Evolutionary conservation across 306 rosid species (phyloP), one percentile per base, ranked within the genome.

Genomic region (Prunus mira): DNA sequence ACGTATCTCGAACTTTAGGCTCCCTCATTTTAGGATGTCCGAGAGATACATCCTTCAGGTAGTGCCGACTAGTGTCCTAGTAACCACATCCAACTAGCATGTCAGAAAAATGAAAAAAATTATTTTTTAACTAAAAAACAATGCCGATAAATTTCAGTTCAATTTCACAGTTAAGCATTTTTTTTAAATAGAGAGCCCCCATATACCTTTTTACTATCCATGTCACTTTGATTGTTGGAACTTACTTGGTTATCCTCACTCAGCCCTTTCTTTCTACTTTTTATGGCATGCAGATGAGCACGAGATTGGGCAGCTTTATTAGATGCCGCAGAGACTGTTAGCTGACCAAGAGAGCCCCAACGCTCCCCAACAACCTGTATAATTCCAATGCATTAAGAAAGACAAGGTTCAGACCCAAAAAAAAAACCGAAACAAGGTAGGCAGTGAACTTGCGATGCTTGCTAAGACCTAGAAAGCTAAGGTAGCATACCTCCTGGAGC

Each of bases 211-310:
- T 76, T 87, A 65, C 64, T 61, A 79, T 85, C 85, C 72, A 68
- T 79, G 74, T 41, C 72, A 64, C 76, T 79, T 64, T 73, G 85
- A 74, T 77, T 77, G 65, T 77, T 83, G 47, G 85, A 85, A 65
- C 75, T 87, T 60, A 72, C 65, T 65, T 79, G 79, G 25, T 32
- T 71, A 61, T 87, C 97, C 62, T 83, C 89, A 43, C 74, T 50
- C n/a, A 43, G 22, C 79, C 91, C 93, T 82, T 86, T 89, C 83
- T 78, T 86, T 78, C 98, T 88, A 81, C 80, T 82, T 78, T 71
- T 86, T 82, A 90, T 95, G 51, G 98, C 96, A 73, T 69, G 89
- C 38, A 95, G 78, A 87, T 95, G 98, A 74, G 98, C 92, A 76
- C 89, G 96, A 73, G 96, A 85, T 54, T 94, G 96, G 62, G 98